Evolutionary conservation across 75 land plant species (phyloP).

Genomic region (Chamaecyparis obtusa): DNA sequence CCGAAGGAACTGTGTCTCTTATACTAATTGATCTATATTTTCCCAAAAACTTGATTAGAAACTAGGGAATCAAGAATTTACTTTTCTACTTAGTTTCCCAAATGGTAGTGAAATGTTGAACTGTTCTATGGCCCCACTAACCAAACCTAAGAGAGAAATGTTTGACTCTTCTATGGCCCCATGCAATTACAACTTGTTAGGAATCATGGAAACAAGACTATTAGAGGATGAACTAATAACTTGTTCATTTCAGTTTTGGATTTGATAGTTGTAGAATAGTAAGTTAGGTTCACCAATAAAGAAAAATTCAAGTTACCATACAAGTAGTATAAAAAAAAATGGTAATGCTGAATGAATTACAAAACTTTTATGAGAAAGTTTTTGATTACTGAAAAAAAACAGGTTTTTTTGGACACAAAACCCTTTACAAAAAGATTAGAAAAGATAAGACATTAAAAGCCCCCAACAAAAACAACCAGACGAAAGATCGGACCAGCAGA

Average conservation of each 20-base stretch:
- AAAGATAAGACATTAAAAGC: too few species aligned
- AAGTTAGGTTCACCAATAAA: not conserved
- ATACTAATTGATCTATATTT: too few species aligned
- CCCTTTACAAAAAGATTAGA: too few species aligned
- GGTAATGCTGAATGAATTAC: not conserved
- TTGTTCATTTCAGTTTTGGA: not conserved
- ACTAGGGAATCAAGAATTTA: too few species aligned
- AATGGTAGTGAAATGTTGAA: too few species aligned
- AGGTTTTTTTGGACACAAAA: too few species aligned
- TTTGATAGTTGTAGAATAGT: not conserved
- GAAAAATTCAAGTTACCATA: not conserved
- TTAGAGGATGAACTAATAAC: not conserved
- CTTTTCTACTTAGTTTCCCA: too few species aligned
- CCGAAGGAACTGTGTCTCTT: too few species aligned
- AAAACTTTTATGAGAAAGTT: not conserved
- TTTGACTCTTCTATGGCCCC: not conserved
- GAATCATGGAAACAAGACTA: not conserved
- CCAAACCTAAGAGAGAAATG: not conserved
- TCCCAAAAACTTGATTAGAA: too few species aligned
- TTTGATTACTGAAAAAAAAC: too few species aligned
- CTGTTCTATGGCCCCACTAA: not conserved
- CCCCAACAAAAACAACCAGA: too few species aligned
- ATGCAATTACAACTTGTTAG: not conserved
- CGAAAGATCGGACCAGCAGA: too few species aligned
- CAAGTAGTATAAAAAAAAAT: not conserved